Evolutionary conservation across 164 flowering plant genomes (phyloP).

Genomic region (Santalum album): DNA sequence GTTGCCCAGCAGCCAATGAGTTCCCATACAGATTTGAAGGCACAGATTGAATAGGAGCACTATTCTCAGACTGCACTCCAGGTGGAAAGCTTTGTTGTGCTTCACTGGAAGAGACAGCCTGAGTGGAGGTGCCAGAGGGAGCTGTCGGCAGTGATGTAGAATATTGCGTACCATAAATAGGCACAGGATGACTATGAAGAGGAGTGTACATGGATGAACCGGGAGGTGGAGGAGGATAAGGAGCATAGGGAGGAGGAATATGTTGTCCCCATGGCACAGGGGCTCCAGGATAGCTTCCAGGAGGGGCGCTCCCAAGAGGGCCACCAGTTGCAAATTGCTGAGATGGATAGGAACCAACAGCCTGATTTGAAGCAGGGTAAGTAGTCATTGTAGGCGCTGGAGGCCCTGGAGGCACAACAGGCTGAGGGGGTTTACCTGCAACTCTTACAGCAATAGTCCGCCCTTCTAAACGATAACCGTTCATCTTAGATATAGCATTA

Average conservation of each 20-base stretch:
- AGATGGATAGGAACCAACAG: conserved; percentile 60
- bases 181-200: conserved; percentile 47
- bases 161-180: conserved; percentile 65
- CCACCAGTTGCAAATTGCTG: conserved; percentile 69
- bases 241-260: conserved; percentile 53
- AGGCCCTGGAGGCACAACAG: conserved; percentile 67
- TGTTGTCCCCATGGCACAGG: conserved; percentile 88
- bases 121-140: conserved; percentile 46
- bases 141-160: conserved; percentile 40
- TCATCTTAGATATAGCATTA: conserved; percentile 74
- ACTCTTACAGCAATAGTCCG: conserved; percentile 87
- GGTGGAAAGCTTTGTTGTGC: conserved; percentile 51
- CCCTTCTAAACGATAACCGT: conserved; percentile 75
- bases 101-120: conserved; percentile 43
- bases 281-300: conserved; percentile 42
- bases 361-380: conserved; percentile 45
- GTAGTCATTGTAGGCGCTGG: conserved; percentile 41
- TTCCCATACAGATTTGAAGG: conserved; percentile 34
- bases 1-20: conserved; percentile 32
- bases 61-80: conserved; percentile 53
- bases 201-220: conserved; percentile 61
- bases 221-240: conserved; percentile 57
- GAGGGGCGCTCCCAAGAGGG: conserved; percentile 41
- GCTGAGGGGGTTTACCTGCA: conserved; percentile 95
- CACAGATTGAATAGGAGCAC: conserved; percentile 22